Evolutionary conservation across 257 asterid species (phyloP), one percentile per base, ranked within the genome.

Genomic region (Primulina eburnea): DNA sequence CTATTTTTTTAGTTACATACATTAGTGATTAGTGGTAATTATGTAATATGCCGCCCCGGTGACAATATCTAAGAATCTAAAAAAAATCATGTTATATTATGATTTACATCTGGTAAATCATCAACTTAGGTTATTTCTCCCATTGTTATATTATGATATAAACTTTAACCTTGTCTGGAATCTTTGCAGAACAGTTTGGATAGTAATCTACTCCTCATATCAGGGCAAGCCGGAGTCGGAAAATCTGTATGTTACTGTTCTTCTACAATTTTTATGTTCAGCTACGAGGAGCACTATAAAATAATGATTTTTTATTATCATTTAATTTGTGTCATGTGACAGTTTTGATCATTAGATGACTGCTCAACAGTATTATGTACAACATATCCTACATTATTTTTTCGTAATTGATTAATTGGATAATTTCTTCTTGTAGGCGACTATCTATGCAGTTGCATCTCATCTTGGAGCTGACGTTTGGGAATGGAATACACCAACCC

Each of bases 191-290:
- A 73, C 71, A 74, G 60, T 69, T 73, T 81, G 69, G 43, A 2
- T 65, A 72, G 75, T 75, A 77, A 89, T 70, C 92, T 85, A 66
- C 85, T 93, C 82, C 88, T 93, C 63, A 72, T 90, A 76, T 82
- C 87, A 79, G 97, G 97, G 76, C 96, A 88, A 73, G 89, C 97
- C 71, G 97, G 99, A 82, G 89, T 87, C 81, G 99, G 97, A 71
- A 93, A 93, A 90, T 90, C 96, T 70, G 99, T 93, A 90, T 52
- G 97, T 50, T 62, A 65, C 29, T 75, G 38, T 65, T 32, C 34
- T 68, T 60, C 62, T 77, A 59, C 69, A 26, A 53, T 17, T 60
- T 40, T 21, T 55, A 52, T 68, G 26, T 35, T 57, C 38, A 47
- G 74, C 7, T 73, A 52, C 78, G 38, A 26, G 69, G 38, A 30